Percentiles rank a stretch among this genome's conserved stretches.
Conservation (phyloP, 306 rosid genomes). For the Albizia julibrissin region DNA sequence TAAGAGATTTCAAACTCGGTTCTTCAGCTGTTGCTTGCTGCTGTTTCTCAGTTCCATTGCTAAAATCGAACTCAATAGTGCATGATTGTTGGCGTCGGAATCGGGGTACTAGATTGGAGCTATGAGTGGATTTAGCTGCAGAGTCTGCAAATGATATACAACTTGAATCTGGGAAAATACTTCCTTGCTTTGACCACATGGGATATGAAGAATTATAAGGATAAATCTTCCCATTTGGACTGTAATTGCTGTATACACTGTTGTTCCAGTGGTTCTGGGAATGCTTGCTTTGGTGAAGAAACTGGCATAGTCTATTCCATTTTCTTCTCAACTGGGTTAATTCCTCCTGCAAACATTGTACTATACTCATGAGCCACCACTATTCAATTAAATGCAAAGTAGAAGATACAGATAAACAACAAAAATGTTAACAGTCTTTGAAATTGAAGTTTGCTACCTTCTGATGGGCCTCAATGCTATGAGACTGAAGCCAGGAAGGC, state of each 20-base stretch:
- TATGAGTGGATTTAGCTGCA: slow-evolving; percentile 28
- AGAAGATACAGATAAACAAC: not conserved
- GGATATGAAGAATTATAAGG: slow-evolving; percentile 46
- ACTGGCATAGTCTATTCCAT: slow-evolving; percentile 66
- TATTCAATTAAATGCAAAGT: not conserved
- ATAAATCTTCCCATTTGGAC: slow-evolving; percentile 41
- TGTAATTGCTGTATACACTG: slow-evolving; percentile 35
- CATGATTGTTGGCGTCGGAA: slow-evolving; percentile 64
- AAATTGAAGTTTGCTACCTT: slow-evolving; percentile 46
- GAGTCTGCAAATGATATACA: slow-evolving; percentile 60
- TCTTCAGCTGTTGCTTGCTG: slow-evolving; percentile 34
- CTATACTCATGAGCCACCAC: slow-evolving; percentile 10
- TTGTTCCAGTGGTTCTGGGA: slow-evolving; percentile 40
- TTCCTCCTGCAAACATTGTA: slow-evolving; percentile 51
- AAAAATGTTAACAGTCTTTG: not conserved
- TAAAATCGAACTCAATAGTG: slow-evolving; percentile 73
- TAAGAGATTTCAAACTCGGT: slow-evolving; percentile 51
- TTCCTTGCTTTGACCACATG: slow-evolving; percentile 39
- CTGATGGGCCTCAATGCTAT: slow-evolving; percentile 46
- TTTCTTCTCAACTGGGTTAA: slow-evolving; percentile 53
- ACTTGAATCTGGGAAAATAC: slow-evolving; percentile 47
- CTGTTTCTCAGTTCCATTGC: slow-evolving; percentile 36
- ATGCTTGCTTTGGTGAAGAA: slow-evolving; percentile 60
- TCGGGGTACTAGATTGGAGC: slow-evolving; percentile 48
- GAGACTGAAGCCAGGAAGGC: slow-evolving; percentile 86